Evolutionary conservation across 1,139 yeast species (phyloP), one percentile per base, ranked within the genome.

Genomic region (Lodderomyces theae): DNA sequence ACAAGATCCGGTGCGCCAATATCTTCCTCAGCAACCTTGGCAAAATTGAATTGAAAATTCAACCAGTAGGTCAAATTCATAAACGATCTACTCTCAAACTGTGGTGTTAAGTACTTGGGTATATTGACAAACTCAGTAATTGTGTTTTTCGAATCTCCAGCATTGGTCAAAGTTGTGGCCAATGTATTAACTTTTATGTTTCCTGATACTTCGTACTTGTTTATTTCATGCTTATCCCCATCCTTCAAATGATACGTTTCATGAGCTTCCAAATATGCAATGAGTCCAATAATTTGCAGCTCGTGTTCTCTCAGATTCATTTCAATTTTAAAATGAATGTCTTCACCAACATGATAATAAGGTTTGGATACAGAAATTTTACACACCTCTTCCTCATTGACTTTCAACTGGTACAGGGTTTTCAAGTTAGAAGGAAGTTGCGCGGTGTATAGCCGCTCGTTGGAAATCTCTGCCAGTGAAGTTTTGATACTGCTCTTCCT

Each of bases 331-430:
- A 74, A 60, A 42, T 65, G 65, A 8, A 77, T 60, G 42, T 73
- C 76, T 29, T 78, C 82, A 1, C 81, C 78, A 9, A 72, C 49
- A 40, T 72, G 74, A 49, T 67, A 78, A 44, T 69, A 69, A 1
- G 76, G 69, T 46, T 73, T 72, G 2, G 71, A 56, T n/a, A 64
- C 42, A 9, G 56, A 53, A 11, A 70, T 54, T n/a, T 54, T 47
- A 47, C 77, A 71, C 22, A 71, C 51, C 18, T 58, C 56, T 28
- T 54, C 51, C 39, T 57, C 56, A 45, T 69, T 69, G 18, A 68
- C 69, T 23, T 66, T 46, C 29, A 72, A 58, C 44, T 67, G 69
- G 50, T 61, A 72, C 42, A 66, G 70, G 12, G 69, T 62, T 37
- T 69, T 67, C 37, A 63, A 50, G 33, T 61, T 64, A 5, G 42